Percentiles rank a stretch among this genome's conserved stretches.
These are phyloP conservation scores for Epicoccum sorghinum DNA, from an alignment of 2,329 filamentous ascomycete species.

Conservation along the genomic window DNA sequence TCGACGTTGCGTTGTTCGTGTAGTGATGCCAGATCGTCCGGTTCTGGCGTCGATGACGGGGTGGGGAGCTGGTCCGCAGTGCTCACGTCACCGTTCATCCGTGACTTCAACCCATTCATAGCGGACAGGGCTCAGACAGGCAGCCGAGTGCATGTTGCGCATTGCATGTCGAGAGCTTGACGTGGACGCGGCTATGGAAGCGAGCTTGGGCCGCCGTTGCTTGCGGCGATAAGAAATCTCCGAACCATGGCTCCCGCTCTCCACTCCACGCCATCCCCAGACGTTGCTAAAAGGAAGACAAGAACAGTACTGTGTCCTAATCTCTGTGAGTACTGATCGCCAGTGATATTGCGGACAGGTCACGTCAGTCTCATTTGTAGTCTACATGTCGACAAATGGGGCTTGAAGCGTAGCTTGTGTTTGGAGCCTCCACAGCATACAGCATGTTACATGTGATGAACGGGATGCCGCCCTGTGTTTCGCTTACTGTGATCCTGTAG, in stretches of 20 bases:
- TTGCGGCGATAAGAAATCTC: background rate
- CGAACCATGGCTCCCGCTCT: background rate
- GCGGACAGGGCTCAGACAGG: slow-evolving; percentile 21
- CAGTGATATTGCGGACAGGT: no score
- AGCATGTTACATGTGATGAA: background rate
- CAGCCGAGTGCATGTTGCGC: slow-evolving; percentile 25
- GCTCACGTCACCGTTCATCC: slow-evolving; percentile 24
- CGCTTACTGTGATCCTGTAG: background rate
- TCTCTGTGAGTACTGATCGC: no score
- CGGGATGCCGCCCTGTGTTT: background rate
- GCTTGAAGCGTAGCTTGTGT: background rate
- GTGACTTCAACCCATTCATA: slow-evolving; percentile 40
- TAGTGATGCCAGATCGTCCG: slow-evolving; percentile 28
- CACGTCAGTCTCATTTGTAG: no score
- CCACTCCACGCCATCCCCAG: background rate
- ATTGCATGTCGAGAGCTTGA: slow-evolving; percentile 5
- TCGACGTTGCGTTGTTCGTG: slow-evolving; percentile 13
- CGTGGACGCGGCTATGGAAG: background rate
- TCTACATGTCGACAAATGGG: no score
- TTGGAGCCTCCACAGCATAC: no score
- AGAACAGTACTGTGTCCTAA: no score
- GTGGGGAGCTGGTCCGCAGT: slow-evolving; percentile 36
- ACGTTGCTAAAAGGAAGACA: background rate
- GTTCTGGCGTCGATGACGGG: slow-evolving; percentile 34
- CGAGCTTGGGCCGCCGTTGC: slow-evolving; percentile 9